phyloP scores from a whole-genome alignment of 208 protist genomes.

The Leishmania martiniquensis region DNA sequence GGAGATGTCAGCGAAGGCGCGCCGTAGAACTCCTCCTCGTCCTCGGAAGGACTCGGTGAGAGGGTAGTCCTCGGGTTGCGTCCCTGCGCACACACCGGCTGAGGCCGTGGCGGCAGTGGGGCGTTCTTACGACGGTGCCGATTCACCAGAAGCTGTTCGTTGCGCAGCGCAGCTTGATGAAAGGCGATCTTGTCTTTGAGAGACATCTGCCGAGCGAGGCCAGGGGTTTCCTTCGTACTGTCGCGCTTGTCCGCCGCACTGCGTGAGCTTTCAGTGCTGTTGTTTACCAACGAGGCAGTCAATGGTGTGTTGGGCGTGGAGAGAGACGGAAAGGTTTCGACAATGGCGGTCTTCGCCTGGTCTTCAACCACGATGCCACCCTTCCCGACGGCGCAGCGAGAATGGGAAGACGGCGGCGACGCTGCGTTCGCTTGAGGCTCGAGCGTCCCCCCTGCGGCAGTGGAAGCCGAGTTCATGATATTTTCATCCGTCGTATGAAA shows the following conservation, averaged over 20 bases:
- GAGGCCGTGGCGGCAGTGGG: conserved; percentile 40
- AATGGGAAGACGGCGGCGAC: background rate
- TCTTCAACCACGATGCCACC: too few species aligned
- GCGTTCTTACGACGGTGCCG: conserved; percentile 46
- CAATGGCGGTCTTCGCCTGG: background rate
- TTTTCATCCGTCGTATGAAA: background rate
- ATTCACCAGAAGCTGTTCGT: conserved; percentile 58
- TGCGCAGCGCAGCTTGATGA: conserved; percentile 57
- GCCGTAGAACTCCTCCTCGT: conserved; percentile 27
- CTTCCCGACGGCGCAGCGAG: too few species aligned
- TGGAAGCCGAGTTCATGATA: background rate
- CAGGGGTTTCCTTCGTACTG: background rate
- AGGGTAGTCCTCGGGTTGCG: background rate
- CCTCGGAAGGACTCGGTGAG: conserved; percentile 10
- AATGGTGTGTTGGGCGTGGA: background rate
- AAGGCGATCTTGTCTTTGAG: conserved; percentile 49
- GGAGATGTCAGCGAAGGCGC: conserved; percentile 22
- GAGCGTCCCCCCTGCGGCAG: background rate
- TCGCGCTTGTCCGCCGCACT: background rate
- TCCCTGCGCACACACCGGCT: conserved; percentile 1
- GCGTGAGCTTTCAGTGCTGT: background rate
- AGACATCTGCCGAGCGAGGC: conserved; percentile 23
- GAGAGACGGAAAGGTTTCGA: background rate
- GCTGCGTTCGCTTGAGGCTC: background rate
- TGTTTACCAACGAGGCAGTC: background rate